Base-by-base conservation (phyloP, 2,329 filamentous ascomycete species). In the Lachnellula occidentalis region DNA sequence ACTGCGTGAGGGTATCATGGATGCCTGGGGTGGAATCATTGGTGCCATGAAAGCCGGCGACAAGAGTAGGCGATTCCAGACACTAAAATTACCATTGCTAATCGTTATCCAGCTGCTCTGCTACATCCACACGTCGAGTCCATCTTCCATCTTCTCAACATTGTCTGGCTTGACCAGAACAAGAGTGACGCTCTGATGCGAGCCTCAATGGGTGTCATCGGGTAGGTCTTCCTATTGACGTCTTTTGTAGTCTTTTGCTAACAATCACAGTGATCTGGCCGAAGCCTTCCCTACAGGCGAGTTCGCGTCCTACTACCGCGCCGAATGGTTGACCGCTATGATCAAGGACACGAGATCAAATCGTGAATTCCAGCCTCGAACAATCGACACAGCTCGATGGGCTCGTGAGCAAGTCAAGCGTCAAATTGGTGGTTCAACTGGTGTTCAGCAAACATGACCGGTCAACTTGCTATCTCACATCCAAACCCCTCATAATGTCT, bases 11-110 rank as follows among this genome's bases (percentile, higher is more conserved):
- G 94, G 92, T 64, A 97, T 99, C 63, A 96, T 97, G 87, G 94
- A 99, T 78, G 94, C 94, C 34, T 99, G 95, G 92, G 91, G 92
- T 66, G 94, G 94, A 63, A 94, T 96, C 62, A 91, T 99, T 69
- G 85, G 92, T 71, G 91, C 94, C 51, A 91, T 97, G 87, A 95
- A 94, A 78, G 75, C 80, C 50, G 89, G 86, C 67, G 77, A 77
- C 67, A 92, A 92, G 78, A 85, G 86, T 88, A 73, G 72, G 83
- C 75, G 17, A 47, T 17, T 37, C 43, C 21, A 6, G 4, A 17
- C 8, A 17, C 21, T 31, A 11, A 17, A 39, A 22, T 49, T 11
- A 14, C 17, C 17, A 24, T 51, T 61, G 50, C 71, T 74, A 64
- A 69, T 50, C 48, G 54, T 51, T 46, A 52, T 61, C 36, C 64